A percentile compares a stretch with the other conserved stretches of the same genome.
These are phyloP conservation scores for Seiridium unicorne DNA, from an alignment of 2,329 filamentous ascomycete species.

Conservation along the genomic window DNA sequence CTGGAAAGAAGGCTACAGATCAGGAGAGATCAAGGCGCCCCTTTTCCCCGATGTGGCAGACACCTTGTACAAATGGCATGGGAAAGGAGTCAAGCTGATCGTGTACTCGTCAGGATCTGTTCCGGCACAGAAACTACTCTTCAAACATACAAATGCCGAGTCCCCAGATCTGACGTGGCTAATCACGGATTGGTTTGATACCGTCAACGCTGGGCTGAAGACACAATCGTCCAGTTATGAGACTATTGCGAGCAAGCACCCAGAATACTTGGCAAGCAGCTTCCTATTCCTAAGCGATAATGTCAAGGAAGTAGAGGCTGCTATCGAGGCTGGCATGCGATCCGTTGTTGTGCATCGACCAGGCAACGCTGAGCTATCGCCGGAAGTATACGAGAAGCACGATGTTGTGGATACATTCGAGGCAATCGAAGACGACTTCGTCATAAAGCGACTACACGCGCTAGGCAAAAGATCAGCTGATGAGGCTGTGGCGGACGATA, in stretches of 20 bases:
- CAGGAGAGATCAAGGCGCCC: conserved; percentile 67
- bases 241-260: conserved; percentile 54
- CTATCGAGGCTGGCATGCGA: conserved; percentile 61
- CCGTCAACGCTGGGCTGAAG: conserved; percentile 76
- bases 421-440: conserved; percentile 20
- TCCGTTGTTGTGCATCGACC: conserved; percentile 63
- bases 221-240: conserved; percentile 65
- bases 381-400: conserved; percentile 38
- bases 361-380: conserved; percentile 65
- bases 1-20: conserved; percentile 72
- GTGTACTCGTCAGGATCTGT: conserved; percentile 85
- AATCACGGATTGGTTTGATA: conserved; percentile 73
- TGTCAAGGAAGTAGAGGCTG: conserved; percentile 65
- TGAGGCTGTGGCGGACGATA: not conserved
- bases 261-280: conserved; percentile 44
- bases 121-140: conserved; percentile 77
- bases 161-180: conserved; percentile 57
- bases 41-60: conserved; percentile 74
- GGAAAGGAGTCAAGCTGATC: conserved; percentile 56
- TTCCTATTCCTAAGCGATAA: conserved; percentile 85
- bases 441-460: conserved; percentile 13
- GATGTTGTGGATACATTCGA: conserved; percentile 27
- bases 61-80: conserved; percentile 58
- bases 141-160: conserved; percentile 61
- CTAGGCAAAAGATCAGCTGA: conserved; percentile 10